Conservation (phyloP, 163 green algal species). For the Chloroidium sp. region DNA sequence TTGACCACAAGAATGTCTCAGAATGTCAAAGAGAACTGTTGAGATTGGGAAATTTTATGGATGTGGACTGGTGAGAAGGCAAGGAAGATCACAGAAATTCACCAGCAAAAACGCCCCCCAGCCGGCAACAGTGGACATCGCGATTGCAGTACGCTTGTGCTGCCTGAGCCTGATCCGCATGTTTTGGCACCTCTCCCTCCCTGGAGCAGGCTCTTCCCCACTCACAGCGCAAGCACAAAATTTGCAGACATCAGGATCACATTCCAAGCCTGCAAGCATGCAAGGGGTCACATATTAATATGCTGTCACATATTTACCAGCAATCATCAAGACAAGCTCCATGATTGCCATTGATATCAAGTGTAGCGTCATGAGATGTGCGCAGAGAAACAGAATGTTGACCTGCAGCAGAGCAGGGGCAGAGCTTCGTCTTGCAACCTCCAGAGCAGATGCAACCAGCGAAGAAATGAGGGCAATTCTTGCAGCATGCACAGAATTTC, state of each 20-base stretch:
- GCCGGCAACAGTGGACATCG: constrained; percentile 53
- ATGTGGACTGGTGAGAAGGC: too few species aligned
- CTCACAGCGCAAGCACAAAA: constrained; percentile 20
- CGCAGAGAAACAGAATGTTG: too few species aligned
- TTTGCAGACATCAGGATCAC: constrained; percentile 78
- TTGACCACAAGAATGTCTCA: too few species aligned
- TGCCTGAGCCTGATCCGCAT: constrained; percentile 61
- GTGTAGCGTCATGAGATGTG: too few species aligned
- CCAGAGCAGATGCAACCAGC: constrained; percentile 65
- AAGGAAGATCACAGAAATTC: too few species aligned
- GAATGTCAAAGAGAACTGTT: too few species aligned
- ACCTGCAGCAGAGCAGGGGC: constrained; percentile 41
- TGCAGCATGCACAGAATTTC: constrained; percentile 73
- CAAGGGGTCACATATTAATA: neutral
- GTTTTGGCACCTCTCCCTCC: constrained; percentile 52
- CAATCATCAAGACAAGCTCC: too few species aligned
- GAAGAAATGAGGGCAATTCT: constrained; percentile 46
- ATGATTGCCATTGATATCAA: too few species aligned
- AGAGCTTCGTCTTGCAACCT: constrained; percentile 46
- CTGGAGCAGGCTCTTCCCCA: neutral
- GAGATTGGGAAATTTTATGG: too few species aligned
- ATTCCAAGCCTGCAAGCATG: constrained; percentile 55
- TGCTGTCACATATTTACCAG: neutral
- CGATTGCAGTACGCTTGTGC: constrained; percentile 64
- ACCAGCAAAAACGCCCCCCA: constrained; percentile 72